These are phyloP conservation scores for Psilocybe sp. DNA, from an alignment of 768 basidiomycete species.

Conservation along the genomic window DNA sequence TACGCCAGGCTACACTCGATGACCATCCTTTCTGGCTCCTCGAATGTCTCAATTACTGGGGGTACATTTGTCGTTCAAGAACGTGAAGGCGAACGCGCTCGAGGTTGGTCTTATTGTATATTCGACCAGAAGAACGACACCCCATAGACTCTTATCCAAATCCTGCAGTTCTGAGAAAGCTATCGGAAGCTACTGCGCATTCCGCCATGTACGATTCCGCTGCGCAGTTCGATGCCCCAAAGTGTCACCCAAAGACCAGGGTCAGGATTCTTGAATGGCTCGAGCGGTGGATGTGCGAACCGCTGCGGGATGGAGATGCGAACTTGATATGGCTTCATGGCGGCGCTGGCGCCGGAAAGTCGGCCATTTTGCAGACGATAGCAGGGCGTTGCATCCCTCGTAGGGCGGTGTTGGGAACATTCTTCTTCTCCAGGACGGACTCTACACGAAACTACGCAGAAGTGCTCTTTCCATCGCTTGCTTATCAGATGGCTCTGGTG, in stretches of 20 bases:
- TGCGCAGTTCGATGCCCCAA: slow-evolving; percentile 10
- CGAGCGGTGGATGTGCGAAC: not conserved
- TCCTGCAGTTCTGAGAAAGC: not conserved
- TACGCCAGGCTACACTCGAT: too few relatives aligned
- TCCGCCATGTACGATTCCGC: slow-evolving; percentile 6
- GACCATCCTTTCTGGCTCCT: too few relatives aligned
- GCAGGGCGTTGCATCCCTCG: slow-evolving; percentile 1
- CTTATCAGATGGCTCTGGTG: not conserved
- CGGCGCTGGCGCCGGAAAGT: slow-evolving; percentile 11
- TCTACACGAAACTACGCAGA: not conserved
- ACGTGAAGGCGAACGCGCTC: too few relatives aligned
- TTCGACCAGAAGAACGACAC: slow-evolving; percentile 4
- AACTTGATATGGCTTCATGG: slow-evolving; percentile 7
- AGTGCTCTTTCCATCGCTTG: slow-evolving; percentile 4
- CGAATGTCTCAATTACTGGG: too few relatives aligned
- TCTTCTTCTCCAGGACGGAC: slow-evolving; percentile 6
- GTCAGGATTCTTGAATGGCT: not conserved
- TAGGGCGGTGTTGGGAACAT: not conserved
- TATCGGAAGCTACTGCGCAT: not conserved
- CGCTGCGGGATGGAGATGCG: not conserved
- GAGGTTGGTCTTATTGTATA: too few relatives aligned
- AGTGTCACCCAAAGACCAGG: slow-evolving; percentile 12
- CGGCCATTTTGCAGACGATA: slow-evolving; percentile 6
- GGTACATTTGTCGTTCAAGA: too few relatives aligned
- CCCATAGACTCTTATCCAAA: not conserved